Conservation (phyloP, 371 early-diverging fungal genomes). For the Actinomucor elegans region DNA sequence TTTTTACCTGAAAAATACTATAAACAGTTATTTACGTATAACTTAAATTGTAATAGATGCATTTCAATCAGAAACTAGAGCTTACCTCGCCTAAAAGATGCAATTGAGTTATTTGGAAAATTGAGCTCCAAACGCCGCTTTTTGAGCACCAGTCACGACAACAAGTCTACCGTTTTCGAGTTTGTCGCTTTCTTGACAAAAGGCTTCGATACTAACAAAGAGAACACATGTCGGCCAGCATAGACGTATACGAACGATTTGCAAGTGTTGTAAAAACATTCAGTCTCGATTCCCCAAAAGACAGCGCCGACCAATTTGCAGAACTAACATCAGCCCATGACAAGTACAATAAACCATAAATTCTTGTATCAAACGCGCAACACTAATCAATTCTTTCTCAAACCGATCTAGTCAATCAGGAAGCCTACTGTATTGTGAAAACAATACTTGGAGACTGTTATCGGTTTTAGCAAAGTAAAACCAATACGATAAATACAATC, state of each 20-base stretch:
- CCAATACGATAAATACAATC: too few relatives aligned
- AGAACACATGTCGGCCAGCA: conserved; percentile 1
- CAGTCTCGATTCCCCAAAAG: neutral
- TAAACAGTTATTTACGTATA: too few relatives aligned
- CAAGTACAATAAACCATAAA: neutral
- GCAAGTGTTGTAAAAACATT: neutral
- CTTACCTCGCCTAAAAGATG: too few relatives aligned
- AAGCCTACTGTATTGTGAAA: neutral
- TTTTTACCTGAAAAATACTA: too few relatives aligned
- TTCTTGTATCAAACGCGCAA: neutral
- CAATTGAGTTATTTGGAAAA: too few relatives aligned
- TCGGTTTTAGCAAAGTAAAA: conserved; percentile 1
- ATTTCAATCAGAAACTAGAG: too few relatives aligned
- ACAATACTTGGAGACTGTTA: conserved; percentile 6
- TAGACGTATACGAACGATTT: neutral
- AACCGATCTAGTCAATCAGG: neutral
- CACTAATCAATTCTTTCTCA: neutral
- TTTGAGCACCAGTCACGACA: too few relatives aligned
- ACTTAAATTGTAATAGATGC: too few relatives aligned
- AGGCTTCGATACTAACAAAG: too few relatives aligned
- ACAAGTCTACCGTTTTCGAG: too few relatives aligned
- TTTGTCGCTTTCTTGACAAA: too few relatives aligned
- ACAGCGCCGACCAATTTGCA: neutral
- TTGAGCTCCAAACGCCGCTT: too few relatives aligned
- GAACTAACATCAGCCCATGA: neutral